Conservation (phyloP, 352 stramenopile genomes). For the Globisporangium mamillatum region DNA sequence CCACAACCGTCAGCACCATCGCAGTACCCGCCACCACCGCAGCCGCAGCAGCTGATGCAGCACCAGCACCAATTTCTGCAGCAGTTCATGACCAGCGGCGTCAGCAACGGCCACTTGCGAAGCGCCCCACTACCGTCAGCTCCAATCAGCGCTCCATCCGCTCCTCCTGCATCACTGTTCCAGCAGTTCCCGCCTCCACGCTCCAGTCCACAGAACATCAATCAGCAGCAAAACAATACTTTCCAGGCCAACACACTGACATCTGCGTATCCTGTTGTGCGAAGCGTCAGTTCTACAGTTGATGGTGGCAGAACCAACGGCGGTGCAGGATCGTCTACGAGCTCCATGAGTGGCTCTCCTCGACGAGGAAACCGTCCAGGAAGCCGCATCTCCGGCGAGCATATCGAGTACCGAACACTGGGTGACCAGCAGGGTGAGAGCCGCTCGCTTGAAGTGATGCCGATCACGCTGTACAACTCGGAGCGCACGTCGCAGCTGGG, state of each 20-base stretch:
- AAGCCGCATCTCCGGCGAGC: slow-evolving; percentile 42
- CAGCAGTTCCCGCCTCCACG: slow-evolving; percentile 33
- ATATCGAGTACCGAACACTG: slow-evolving; percentile 48
- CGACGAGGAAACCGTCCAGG: slow-evolving; percentile 42
- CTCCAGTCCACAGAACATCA: slow-evolving; percentile 5
- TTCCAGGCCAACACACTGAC: slow-evolving; percentile 9
- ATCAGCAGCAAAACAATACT: slow-evolving; percentile 9
- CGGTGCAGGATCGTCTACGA: slow-evolving; percentile 35
- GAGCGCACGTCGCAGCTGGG: slow-evolving; percentile 69
- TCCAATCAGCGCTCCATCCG: slow-evolving; percentile 28
- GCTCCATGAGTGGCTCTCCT: slow-evolving; percentile 42
- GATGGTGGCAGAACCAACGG: slow-evolving; percentile 38
- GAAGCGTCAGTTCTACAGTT: slow-evolving; percentile 36
- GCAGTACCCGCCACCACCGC: slow-evolving; percentile 27
- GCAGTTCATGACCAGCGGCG: slow-evolving; percentile 47
- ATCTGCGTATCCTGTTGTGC: slow-evolving; percentile 23
- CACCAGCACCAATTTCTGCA: slow-evolving; percentile 55
- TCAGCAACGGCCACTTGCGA: slow-evolving; percentile 31
- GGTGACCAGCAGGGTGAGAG: slow-evolving; percentile 39
- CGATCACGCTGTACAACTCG: slow-evolving; percentile 81
- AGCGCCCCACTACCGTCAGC: slow-evolving; percentile 29
- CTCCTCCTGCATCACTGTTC: slow-evolving; percentile 23
- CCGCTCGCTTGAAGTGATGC: slow-evolving; percentile 76
- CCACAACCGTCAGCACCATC: slow-evolving; percentile 13
- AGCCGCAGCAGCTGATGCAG: slow-evolving; percentile 28